A percentile compares a stretch with the other conserved stretches of the same genome.
Evolutionary conservation across 2,329 filamentous ascomycete genomes (phyloP).

Genomic region (Polytolypa hystricis): DNA sequence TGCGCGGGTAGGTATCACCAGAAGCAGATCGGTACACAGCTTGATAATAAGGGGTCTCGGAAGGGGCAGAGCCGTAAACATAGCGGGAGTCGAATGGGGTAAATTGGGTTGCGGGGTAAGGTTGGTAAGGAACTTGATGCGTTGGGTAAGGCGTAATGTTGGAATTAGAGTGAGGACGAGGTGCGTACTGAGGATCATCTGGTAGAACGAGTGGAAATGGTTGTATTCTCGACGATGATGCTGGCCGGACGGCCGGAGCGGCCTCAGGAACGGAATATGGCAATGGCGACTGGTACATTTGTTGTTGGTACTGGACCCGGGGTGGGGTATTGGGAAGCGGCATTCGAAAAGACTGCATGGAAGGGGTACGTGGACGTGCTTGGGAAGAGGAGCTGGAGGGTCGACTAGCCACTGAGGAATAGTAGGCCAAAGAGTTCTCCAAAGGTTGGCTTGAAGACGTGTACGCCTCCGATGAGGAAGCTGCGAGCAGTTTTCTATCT

Average conservation of each 20-base stretch:
- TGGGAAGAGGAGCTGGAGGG: conserved; percentile 26
- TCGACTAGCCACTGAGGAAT: conserved; percentile 20
- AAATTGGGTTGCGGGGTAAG: conserved; percentile 17
- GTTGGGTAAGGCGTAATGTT: conserved; percentile 20
- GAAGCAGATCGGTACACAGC: conserved; percentile 14
- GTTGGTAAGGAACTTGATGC: conserved; percentile 20
- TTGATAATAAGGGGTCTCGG: conserved; percentile 15
- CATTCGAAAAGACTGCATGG: conserved; percentile 28
- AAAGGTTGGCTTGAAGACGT: conserved; percentile 38
- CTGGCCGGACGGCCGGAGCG: conserved; percentile 20
- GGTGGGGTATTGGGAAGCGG: conserved; percentile 25
- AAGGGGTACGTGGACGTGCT: conserved; percentile 34
- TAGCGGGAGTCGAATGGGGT: conserved; percentile 24
- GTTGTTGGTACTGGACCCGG: conserved; percentile 22
- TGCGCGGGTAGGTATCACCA: conserved; percentile 12
- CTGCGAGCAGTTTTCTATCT: conserved; percentile 10
- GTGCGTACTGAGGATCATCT: conserved; percentile 39
- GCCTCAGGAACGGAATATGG: conserved; percentile 27
- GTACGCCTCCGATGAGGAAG: conserved; percentile 32
- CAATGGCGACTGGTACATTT: conserved; percentile 21
- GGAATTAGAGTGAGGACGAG: conserved; percentile 30
- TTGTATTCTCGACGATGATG: conserved; percentile 28
- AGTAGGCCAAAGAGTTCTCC: conserved; percentile 37
- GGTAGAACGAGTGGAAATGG: conserved; percentile 31
- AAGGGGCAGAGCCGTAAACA: conserved; percentile 13